Evolutionary conservation across 371 early-diverging fungal species (phyloP).

Genomic region (Circinella minor): DNA sequence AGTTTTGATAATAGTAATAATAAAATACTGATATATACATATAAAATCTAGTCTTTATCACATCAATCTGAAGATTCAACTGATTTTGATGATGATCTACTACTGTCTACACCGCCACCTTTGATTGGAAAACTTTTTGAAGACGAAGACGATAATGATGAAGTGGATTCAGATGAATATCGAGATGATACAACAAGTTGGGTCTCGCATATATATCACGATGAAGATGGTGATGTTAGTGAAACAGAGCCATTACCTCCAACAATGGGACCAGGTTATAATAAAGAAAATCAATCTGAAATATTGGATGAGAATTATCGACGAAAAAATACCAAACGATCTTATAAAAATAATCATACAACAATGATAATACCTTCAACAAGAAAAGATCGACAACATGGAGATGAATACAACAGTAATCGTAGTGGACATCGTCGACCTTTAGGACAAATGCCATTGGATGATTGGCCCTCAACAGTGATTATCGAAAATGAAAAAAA

Average conservation of each 20-base stretch:
- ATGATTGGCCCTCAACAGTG: neutral
- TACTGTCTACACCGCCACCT: constrained; percentile 5
- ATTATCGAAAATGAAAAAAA: neutral
- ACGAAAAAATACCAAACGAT: constrained; percentile 3
- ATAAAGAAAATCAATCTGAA: neutral
- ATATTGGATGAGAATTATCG: neutral
- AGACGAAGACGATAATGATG: neutral
- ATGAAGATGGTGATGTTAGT: constrained; percentile 6
- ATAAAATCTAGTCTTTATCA: neutral
- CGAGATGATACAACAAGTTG: neutral
- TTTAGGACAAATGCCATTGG: constrained; percentile 1
- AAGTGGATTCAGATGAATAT: neutral
- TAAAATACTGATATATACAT: neutral
- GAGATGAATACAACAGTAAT: neutral
- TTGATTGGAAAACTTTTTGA: constrained; percentile 4
- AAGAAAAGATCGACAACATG: neutral
- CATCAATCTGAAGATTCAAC: neutral
- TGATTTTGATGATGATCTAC: neutral
- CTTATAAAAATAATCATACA: neutral
- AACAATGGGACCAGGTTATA: neutral
- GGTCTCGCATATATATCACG: neutral
- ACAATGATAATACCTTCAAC: too few species aligned
- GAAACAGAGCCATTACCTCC: neutral
- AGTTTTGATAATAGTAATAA: neutral
- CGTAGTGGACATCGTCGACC: neutral